Percentiles rank a stretch among this genome's conserved stretches.
Conservation (phyloP, 2,329 filamentous ascomycete species). For the Fusarium dimerum region DNA sequence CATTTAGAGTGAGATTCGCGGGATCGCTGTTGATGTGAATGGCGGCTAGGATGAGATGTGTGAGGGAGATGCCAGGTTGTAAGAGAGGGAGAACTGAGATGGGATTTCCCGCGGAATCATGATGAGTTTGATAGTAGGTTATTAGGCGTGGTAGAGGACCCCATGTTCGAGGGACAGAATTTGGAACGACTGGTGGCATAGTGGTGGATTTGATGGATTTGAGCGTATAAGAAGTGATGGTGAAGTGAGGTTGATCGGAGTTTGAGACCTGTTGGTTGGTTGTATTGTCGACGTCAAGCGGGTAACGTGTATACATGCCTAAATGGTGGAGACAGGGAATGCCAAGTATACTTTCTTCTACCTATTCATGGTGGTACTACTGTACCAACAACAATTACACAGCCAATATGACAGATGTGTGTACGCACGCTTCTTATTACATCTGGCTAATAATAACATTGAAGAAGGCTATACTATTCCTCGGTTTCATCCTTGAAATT, state of each 20-base stretch:
- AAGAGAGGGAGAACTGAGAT: conserved; percentile 56
- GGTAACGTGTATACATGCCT: too few relatives aligned
- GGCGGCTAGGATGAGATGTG: conserved; percentile 84
- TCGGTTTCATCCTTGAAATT: not conserved
- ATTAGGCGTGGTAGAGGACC: conserved; percentile 48
- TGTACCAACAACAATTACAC: too few relatives aligned
- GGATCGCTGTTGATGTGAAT: conserved; percentile 77
- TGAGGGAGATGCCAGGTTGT: conserved; percentile 53
- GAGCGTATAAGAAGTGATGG: not conserved
- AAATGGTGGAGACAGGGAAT: too few relatives aligned
- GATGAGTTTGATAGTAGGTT: conserved; percentile 58
- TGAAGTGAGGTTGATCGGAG: too few relatives aligned
- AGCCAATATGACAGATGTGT: too few relatives aligned
- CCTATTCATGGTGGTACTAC: too few relatives aligned
- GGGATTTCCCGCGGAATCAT: conserved; percentile 43
- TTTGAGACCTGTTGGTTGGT: too few relatives aligned
- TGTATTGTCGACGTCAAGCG: too few relatives aligned
- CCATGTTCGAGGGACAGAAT: conserved; percentile 29
- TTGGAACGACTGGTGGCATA: conserved; percentile 28
- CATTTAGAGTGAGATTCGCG: conserved; percentile 73
- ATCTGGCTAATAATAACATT: too few relatives aligned
- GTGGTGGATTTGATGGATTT: not conserved
- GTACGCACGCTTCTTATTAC: too few relatives aligned
- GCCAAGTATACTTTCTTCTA: too few relatives aligned
- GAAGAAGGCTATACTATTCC: too few relatives aligned